phyloP scores from a whole-genome alignment of 1,284 basidiomycete genomes.

The Bjerkandera adusta region DNA sequence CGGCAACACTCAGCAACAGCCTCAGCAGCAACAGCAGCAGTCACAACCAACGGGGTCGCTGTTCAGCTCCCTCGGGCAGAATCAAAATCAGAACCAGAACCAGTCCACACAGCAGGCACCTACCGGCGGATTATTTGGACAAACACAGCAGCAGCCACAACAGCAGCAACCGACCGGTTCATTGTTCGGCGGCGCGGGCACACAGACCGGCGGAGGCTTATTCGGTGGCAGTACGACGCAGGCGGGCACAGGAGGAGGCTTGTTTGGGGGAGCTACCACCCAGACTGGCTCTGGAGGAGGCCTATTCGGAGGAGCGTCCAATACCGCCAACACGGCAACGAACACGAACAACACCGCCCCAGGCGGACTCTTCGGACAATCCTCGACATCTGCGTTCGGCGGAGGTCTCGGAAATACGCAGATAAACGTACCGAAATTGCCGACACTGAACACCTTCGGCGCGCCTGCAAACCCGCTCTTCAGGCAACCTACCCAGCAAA shows the following conservation, averaged over 20 bases:
- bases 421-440: conserved; percentile 33
- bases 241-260: too few relatives aligned
- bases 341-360: conserved; percentile 3
- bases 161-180: conserved; percentile 28
- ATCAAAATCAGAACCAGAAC: conserved; percentile 30
- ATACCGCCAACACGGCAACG: conserved; percentile 3
- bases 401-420: conserved; percentile 20
- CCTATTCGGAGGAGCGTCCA: conserved; percentile 5
- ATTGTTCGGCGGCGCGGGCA: conserved; percentile 14
- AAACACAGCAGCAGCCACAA: conserved; percentile 25
- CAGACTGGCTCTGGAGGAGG: conserved; percentile 7
- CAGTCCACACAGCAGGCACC: conserved; percentile 17
- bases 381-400: not conserved
- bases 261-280: conserved; percentile 10
- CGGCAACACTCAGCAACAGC: conserved; percentile 24
- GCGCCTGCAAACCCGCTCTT: conserved; percentile 14
- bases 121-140: conserved; percentile 18
- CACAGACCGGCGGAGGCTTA: not conserved
- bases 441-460: conserved; percentile 21
- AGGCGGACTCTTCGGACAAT: conserved; percentile 9
- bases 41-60: conserved; percentile 28
- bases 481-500: conserved; percentile 21
- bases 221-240: too few relatives aligned
- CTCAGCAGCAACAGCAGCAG: conserved; percentile 28
- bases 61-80: conserved; percentile 35